Evolutionary conservation across 352 stramenopile species (phyloP).

Genomic region (Phytopythium aichiense): DNA sequence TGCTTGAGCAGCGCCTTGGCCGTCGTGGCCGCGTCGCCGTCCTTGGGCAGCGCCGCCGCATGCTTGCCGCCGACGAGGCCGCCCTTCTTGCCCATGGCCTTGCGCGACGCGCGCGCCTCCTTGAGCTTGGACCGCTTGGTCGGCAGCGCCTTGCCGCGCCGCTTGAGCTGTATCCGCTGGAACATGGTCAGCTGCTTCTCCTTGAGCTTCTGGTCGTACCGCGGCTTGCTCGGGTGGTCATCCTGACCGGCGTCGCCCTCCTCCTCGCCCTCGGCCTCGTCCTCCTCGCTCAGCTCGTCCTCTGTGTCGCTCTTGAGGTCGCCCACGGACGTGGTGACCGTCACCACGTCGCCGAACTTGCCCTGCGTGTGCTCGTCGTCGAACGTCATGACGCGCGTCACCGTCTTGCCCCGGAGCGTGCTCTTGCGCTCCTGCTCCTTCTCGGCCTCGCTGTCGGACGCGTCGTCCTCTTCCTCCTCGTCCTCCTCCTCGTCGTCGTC

Average conservation of each 20-base stretch:
- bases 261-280: conserved; percentile 53
- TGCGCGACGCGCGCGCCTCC: conserved; percentile 60
- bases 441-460: conserved; percentile 22
- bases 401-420: conserved; percentile 21
- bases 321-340: conserved; percentile 77
- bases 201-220: conserved; percentile 32
- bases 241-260: conserved; percentile 18
- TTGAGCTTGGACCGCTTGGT: conserved; percentile 85
- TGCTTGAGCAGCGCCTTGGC: conserved; percentile 25
- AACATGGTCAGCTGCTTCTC: conserved; percentile 79
- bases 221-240: conserved; percentile 12
- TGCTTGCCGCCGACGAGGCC: conserved; percentile 12
- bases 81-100: conserved; percentile 59
- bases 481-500: conserved; percentile 22
- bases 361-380: conserved; percentile 78
- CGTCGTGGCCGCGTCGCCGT: conserved; percentile 21
- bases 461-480: conserved; percentile 17
- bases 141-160: conserved; percentile 72
- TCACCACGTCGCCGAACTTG: conserved; percentile 86
- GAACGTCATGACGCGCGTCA: conserved; percentile 74
- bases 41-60: conserved; percentile 17
- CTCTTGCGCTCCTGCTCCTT: conserved; percentile 24
- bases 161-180: conserved; percentile 86
- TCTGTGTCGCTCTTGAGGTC: conserved; percentile 76
- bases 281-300: conserved; percentile 54